Percentiles rank a stretch among this genome's conserved stretches.
phyloP scores from a whole-genome alignment of 1,284 basidiomycete genomes.

The Ganoderma resinaceum region DNA sequence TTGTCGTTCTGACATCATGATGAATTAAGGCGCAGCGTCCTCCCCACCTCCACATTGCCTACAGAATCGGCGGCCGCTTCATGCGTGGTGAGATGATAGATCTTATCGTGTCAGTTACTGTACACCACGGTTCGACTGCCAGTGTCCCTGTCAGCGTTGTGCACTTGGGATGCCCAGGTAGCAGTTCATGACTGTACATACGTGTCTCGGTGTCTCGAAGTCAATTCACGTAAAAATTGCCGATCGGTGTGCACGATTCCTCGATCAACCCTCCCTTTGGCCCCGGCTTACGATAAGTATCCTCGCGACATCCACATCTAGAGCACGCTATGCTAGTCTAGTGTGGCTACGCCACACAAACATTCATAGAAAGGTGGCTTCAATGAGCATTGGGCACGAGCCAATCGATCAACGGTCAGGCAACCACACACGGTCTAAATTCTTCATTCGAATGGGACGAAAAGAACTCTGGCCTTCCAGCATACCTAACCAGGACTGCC shows the following conservation, averaged over 20 bases:
- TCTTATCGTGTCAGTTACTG: not conserved
- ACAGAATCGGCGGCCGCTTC: not conserved
- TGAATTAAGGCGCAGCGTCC: not conserved
- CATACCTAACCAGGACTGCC: not conserved
- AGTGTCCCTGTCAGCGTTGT: not conserved
- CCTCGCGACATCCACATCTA: not conserved
- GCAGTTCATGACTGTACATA: not conserved
- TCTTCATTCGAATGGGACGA: not conserved
- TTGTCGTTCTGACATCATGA: slow-evolving; percentile 1
- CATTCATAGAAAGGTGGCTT: not conserved
- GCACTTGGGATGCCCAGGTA: not conserved
- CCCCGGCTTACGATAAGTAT: not conserved
- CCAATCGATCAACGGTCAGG: not conserved
- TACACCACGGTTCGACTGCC: not conserved
- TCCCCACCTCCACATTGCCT: not conserved
- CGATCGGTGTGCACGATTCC: not conserved
- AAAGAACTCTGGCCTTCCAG: not conserved
- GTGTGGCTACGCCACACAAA: too few relatives aligned
- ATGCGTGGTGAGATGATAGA: not conserved
- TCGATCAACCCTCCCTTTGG: not conserved
- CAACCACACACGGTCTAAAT: not conserved
- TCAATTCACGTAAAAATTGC: not conserved
- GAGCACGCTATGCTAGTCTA: not conserved
- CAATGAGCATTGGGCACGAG: too few relatives aligned
- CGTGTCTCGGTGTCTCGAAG: not conserved